Evolutionary conservation across 2,329 filamentous ascomycete species (phyloP).

Genomic region (Pestalotiopsis sp.): DNA sequence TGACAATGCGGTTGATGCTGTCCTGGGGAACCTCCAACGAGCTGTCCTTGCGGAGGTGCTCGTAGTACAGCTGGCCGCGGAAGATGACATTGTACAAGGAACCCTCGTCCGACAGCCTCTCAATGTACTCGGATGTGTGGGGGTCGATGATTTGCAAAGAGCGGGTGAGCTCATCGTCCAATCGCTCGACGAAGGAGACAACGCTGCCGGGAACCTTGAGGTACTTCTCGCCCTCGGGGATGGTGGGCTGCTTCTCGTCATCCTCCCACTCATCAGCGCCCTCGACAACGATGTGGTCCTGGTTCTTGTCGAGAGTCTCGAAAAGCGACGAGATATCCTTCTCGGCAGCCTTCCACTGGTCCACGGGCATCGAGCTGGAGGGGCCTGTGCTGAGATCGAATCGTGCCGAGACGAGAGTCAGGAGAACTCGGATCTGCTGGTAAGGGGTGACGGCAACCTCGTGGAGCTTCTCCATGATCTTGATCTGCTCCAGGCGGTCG

Average conservation of each 20-base stretch:
- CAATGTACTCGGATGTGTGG: slow-evolving; percentile 98
- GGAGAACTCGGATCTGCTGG: slow-evolving; percentile 88
- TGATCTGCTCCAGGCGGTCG: slow-evolving; percentile 91
- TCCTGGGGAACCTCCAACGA: slow-evolving; percentile 80
- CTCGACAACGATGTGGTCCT: slow-evolving; percentile 84
- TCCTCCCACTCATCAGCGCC: slow-evolving; percentile 98
- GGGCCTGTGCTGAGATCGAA: slow-evolving; percentile 88
- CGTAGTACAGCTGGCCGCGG: slow-evolving; percentile 85
- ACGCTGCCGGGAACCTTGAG: slow-evolving; percentile 93
- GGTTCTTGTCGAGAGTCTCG: slow-evolving; percentile 76
- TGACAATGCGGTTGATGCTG: slow-evolving; percentile 87
- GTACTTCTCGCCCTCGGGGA: slow-evolving; percentile 74
- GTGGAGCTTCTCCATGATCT: slow-evolving; percentile 92
- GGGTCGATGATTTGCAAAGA: slow-evolving; percentile 98
- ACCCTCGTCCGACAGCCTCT: slow-evolving; percentile 88
- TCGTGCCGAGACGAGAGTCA: slow-evolving; percentile 88
- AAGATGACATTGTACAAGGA: slow-evolving; percentile 91
- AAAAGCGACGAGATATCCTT: slow-evolving; percentile 81
- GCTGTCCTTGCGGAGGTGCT: slow-evolving; percentile 72
- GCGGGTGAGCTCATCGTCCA: slow-evolving; percentile 95
- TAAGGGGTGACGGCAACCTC: slow-evolving; percentile 91
- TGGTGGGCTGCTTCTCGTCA: slow-evolving; percentile 86
- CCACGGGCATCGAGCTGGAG: slow-evolving; percentile 81
- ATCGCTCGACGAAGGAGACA: slow-evolving; percentile 89
- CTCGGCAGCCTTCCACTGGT: slow-evolving; percentile 96